Base-by-base conservation (phyloP, 78 protist genomes). In the Creolimax fragrantissima region DNA sequence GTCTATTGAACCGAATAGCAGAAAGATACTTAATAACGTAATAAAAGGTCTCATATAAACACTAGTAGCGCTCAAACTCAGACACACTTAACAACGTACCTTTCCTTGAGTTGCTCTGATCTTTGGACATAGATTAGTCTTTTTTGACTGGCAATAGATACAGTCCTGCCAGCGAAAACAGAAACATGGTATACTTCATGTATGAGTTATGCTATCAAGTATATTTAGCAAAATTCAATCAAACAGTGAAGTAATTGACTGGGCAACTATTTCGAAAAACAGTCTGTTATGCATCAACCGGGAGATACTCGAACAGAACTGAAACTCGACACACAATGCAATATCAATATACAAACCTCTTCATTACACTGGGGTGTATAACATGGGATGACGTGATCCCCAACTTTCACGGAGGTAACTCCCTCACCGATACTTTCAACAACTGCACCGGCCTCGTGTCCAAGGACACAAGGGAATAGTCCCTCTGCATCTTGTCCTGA, bases 401-500 rank as follows among this genome's bases (percentile, higher is more conserved):
- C 92, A 43, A 74, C 41, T 32, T n/a, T 35, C 39, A 91, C 81
- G 11, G 35, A 17, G 74, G 96, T 94, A 6, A 96, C 99, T 43
- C 97, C 99, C 93, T 96, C 98, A 58, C 99, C 99, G 41, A 98
- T 94, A 17, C 90, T 41, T 94, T 97, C 98, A 43, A 98, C 99
- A 24, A 96, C 35, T 84, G 97, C 97, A 81, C 95, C 97, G 39
- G 96, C 99, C 88, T 98, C 99, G 86, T 98, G 98, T 37, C 99
- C 99, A 24, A 97, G 94, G 67, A 97, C 95, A 91, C 66, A 85
- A 96, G 98, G 95, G 96, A 97, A 90, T 41, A 5, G 4, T 5
- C 92, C 92, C 84, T 90, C 92, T 11, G 89, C 89, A 67, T 37
- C 7, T 4, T 58, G 74, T 1, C 74, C 74, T 58, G 74, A 58